These are phyloP conservation scores for Ascoidea rubescens DNA, from an alignment of 805 yeast genomes.

Conservation along the genomic window DNA sequence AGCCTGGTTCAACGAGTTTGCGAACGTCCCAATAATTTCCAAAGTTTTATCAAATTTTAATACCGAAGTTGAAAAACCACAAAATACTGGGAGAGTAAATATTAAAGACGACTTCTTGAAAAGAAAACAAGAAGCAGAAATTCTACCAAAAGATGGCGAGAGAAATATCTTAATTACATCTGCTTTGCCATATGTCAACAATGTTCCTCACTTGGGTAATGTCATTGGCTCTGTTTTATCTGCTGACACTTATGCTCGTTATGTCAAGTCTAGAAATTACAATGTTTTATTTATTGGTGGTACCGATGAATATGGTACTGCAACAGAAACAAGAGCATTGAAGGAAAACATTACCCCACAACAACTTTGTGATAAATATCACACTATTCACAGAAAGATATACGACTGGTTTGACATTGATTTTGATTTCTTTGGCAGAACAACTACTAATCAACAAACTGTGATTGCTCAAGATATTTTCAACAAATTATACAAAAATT, in stretches of 20 bases:
- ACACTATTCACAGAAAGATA: constrained; percentile 72
- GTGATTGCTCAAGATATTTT: constrained; percentile 93
- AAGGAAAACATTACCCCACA: constrained; percentile 86
- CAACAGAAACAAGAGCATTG: constrained; percentile 95
- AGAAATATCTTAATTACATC: constrained; percentile 84
- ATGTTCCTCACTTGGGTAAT: constrained; percentile 97
- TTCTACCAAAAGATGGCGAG: constrained; percentile 56
- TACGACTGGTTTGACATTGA: constrained; percentile 96
- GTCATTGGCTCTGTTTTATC: constrained; percentile 88
- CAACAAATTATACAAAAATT: constrained; percentile 59
- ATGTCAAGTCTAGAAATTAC: constrained; percentile 76
- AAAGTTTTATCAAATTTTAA: no score
- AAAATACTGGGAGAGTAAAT: no score
- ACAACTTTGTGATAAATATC: constrained; percentile 84
- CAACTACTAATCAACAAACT: constrained; percentile 85
- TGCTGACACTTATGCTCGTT: constrained; percentile 90
- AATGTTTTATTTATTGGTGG: constrained; percentile 86
- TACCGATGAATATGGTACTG: constrained; percentile 99
- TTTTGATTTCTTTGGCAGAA: constrained; percentile 92
- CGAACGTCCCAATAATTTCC: no score
- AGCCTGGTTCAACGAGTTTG: no score
- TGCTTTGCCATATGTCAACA: constrained; percentile 95
- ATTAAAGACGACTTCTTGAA: no score
- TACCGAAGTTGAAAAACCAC: no score
- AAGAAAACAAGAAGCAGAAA: constrained; percentile 7